Conservation (phyloP, 1,139 yeast species). For the Nadsonia starkeyi-henricii region DNA sequence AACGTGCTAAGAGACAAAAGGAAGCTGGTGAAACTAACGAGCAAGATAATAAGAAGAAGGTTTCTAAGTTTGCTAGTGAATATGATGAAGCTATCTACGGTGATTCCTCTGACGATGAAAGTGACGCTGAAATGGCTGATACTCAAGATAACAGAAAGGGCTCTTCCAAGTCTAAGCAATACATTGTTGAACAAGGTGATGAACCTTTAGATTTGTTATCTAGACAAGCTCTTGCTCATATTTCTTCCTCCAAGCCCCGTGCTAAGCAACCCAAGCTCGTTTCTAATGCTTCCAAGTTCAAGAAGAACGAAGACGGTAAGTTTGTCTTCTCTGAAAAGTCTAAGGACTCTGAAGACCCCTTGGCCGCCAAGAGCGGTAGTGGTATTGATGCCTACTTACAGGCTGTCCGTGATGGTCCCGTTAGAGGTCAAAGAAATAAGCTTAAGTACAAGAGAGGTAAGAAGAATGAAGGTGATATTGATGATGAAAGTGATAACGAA, state of each 20-base stretch:
- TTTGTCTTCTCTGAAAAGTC: conserved; percentile 21
- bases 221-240: conserved; percentile 68
- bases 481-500: conserved; percentile 25
- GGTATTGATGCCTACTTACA: conserved; percentile 88
- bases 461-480: conserved; percentile 44
- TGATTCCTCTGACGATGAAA: conserved; percentile 25
- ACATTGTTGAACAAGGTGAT: conserved; percentile 63
- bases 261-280: conserved; percentile 24
- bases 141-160: conserved; percentile 23
- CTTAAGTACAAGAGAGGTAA: conserved; percentile 62
- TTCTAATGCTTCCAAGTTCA: conserved; percentile 34
- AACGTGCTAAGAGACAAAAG: conserved; percentile 67
- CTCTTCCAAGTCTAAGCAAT: conserved; percentile 28
- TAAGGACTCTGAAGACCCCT: conserved; percentile 34
- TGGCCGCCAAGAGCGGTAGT: conserved; percentile 34
- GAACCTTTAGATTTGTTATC: conserved; percentile 86
- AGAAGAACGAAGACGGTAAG: conserved; percentile 32
- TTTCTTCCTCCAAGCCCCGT: conserved; percentile 71
- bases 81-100: conserved; percentile 65
- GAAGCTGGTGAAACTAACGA: conserved; percentile 24
- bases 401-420: conserved; percentile 85
- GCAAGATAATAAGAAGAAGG: conserved; percentile 12
- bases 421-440: conserved; percentile 82
- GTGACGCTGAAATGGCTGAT: conserved; percentile 26
- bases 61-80: conserved; percentile 52